These are phyloP conservation scores for Eucalyptus tenuipes DNA, from an alignment of 345 rosid genomes.

Conservation along the genomic window DNA sequence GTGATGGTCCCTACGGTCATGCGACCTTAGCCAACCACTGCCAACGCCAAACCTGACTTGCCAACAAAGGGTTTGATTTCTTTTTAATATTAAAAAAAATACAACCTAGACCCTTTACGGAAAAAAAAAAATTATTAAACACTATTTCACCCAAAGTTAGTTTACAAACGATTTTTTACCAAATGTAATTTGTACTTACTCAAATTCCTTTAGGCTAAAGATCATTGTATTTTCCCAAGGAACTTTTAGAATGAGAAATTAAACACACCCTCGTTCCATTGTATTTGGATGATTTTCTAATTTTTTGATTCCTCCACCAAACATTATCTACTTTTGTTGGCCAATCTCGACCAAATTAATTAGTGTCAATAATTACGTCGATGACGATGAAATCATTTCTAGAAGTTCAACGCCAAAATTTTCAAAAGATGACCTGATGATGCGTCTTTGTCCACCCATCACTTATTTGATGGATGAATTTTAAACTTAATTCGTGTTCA, in stretches of 20 bases:
- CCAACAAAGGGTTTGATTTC: background rate
- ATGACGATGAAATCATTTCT: background rate
- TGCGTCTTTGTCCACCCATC: background rate
- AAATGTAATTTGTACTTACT: background rate
- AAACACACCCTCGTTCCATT: background rate
- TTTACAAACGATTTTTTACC: too few species aligned
- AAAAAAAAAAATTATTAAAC: too few species aligned
- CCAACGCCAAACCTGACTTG: background rate
- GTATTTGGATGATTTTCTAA: background rate
- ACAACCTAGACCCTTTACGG: background rate
- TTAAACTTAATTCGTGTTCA: background rate
- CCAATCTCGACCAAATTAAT: background rate
- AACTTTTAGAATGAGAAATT: too few species aligned
- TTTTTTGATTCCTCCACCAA: background rate
- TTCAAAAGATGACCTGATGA: background rate
- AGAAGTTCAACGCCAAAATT: background rate
- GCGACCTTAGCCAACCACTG: accelerated
- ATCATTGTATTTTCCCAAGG: too few species aligned
- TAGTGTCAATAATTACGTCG: background rate
- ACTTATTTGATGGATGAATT: background rate
- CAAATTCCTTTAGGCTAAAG: too few species aligned
- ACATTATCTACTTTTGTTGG: background rate
- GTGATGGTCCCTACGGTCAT: background rate
- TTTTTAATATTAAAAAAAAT: too few species aligned
- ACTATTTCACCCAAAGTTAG: background rate